phyloP scores from a whole-genome alignment of 2,329 filamentous ascomycete species.

The Pseudohalonectria lignicola region DNA sequence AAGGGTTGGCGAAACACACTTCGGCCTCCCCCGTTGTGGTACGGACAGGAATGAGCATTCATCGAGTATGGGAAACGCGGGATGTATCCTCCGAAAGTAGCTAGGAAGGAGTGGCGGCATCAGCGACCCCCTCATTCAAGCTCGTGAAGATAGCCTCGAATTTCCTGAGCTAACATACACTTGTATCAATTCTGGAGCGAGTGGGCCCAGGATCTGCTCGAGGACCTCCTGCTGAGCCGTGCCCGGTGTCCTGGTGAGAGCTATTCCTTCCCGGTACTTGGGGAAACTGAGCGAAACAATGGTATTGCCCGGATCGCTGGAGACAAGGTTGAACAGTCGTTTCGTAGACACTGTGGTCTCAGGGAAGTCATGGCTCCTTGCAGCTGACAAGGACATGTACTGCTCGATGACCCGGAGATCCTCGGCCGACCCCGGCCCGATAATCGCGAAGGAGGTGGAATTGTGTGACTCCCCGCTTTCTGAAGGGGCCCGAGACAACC shows the following conservation, averaged over 20 bases:
- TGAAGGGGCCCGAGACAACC: neutral
- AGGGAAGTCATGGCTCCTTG: too few relatives aligned
- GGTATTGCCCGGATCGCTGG: constrained; percentile 27
- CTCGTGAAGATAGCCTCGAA: too few relatives aligned
- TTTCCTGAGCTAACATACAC: constrained; percentile 36
- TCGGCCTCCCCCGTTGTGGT: constrained; percentile 28
- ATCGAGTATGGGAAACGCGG: constrained; percentile 51
- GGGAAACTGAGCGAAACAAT: constrained; percentile 35
- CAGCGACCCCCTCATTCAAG: too few relatives aligned
- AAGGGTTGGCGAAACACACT: constrained; percentile 39
- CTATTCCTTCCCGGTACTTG: neutral
- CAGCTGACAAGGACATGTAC: constrained; percentile 2
- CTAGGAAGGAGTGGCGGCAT: too few relatives aligned
- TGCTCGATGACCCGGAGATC: constrained; percentile 38
- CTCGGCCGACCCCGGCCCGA: constrained; percentile 1
- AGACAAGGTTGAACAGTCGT: constrained; percentile 2
- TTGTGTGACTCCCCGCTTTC: neutral
- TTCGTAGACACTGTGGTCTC: neutral
- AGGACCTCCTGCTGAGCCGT: constrained; percentile 25
- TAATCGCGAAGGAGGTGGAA: neutral
- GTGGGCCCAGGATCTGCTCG: constrained; percentile 47
- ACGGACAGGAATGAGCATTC: constrained; percentile 38
- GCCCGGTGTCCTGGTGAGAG: neutral
- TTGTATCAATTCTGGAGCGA: constrained; percentile 35
- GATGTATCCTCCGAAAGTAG: constrained; percentile 44